Evolutionary conservation across 352 stramenopile species (phyloP).

Genomic region (Phytophthora europaea): DNA sequence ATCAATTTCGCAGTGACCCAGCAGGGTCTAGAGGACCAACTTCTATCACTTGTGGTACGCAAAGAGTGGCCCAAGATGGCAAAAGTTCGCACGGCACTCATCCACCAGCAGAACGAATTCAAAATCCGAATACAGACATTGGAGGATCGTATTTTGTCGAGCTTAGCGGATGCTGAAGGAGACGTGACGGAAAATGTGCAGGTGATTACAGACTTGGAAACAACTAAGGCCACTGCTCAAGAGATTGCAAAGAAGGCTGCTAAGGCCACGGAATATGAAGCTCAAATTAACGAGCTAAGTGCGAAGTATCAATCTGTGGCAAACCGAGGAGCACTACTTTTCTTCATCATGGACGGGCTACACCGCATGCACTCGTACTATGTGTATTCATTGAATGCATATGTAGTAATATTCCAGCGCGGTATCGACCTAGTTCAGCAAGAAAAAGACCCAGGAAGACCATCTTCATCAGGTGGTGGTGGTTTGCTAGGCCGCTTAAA

Average conservation of each 20-base stretch:
- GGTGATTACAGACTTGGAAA: constrained; percentile 95
- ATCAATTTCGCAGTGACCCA: constrained; percentile 95
- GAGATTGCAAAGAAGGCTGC: constrained; percentile 88
- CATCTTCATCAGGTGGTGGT: constrained; percentile 28
- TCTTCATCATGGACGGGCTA: constrained; percentile 96
- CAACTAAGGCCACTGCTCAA: constrained; percentile 92
- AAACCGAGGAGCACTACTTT: constrained; percentile 92
- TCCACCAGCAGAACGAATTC: constrained; percentile 93
- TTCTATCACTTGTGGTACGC: constrained; percentile 88
- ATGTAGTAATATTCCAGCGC: constrained; percentile 96
- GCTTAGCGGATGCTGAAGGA: constrained; percentile 84
- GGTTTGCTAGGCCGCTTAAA: constrained; percentile 74
- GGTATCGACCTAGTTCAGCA: constrained; percentile 92
- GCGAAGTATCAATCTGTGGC: constrained; percentile 95
- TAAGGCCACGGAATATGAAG: constrained; percentile 78
- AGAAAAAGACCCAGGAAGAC: constrained; percentile 39
- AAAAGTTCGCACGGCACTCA: constrained; percentile 72
- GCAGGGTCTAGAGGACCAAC: constrained; percentile 91
- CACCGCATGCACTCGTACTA: constrained; percentile 96
- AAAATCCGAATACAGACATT: constrained; percentile 89
- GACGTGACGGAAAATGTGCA: constrained; percentile 97
- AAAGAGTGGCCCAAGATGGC: constrained; percentile 93
- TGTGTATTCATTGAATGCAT: constrained; percentile 96
- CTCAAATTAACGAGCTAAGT: constrained; percentile 87
- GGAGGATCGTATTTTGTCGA: constrained; percentile 92